Percentiles rank a stretch among this genome's conserved stretches.
Evolutionary conservation across 257 asterid species (phyloP).

Genomic region (Solanum paucissectum): DNA sequence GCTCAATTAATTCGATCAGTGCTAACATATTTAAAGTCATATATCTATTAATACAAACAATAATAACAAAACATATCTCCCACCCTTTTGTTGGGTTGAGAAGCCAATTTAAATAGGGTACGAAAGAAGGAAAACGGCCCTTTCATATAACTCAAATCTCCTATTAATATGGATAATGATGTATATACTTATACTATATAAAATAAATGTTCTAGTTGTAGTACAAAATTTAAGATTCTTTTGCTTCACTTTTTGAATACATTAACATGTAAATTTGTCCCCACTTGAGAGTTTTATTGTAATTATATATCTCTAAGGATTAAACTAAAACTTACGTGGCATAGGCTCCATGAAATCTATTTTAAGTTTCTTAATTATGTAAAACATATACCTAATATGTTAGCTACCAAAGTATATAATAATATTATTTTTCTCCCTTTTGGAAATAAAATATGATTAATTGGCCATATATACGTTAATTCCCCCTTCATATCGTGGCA

Average conservation of each 20-base stretch:
- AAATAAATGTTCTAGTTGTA: neutral
- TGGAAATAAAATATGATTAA: neutral
- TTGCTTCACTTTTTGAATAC: neutral
- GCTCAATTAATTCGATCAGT: neutral
- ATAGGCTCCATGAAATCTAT: neutral
- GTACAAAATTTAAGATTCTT: neutral
- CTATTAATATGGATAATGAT: neutral
- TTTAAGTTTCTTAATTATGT: neutral
- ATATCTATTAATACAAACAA: neutral
- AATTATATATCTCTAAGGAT: neutral
- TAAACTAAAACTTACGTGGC: neutral
- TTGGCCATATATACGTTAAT: neutral
- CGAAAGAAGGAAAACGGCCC: neutral
- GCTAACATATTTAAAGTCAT: too few relatives aligned
- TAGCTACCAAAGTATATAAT: neutral
- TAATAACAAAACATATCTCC: neutral
- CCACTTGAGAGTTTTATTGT: neutral
- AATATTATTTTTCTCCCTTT: neutral
- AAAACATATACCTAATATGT: neutral
- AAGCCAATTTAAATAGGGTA: neutral
- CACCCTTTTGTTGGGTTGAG: neutral
- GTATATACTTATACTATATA: neutral
- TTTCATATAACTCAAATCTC: neutral
- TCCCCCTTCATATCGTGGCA: neutral
- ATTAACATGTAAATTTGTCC: neutral